Conservation (phyloP, 129 eudicot species). For the Lactuca sativa region DNA sequence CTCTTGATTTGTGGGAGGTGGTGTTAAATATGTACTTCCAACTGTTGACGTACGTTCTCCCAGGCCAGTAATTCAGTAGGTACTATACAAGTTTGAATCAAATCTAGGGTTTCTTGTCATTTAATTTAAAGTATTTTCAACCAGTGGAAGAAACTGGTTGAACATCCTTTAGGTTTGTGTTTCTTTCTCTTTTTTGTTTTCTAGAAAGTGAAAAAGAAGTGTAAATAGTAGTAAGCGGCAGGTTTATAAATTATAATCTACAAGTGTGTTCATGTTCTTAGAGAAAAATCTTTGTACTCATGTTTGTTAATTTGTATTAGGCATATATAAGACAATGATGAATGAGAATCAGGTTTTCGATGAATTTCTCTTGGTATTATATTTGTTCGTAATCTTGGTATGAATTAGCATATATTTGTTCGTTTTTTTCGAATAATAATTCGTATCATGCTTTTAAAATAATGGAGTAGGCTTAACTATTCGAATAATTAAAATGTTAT, state of each 20-base stretch:
- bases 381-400: background rate
- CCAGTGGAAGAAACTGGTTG: background rate
- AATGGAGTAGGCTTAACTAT: slow-evolving; percentile 10
- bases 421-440: slow-evolving; percentile 2
- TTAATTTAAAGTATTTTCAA: slow-evolving; percentile 10
- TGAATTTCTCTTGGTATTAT: background rate
- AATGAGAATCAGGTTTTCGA: slow-evolving; percentile 28
- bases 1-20: slow-evolving; percentile 14
- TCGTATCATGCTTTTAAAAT: background rate
- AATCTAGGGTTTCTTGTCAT: slow-evolving; percentile 11
- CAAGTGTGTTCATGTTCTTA: slow-evolving; percentile 28
- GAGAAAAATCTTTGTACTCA: slow-evolving; percentile 10
- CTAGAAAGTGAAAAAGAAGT: slow-evolving; percentile 25
- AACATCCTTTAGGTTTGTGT: background rate
- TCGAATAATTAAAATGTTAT: background rate
- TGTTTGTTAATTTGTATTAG: slow-evolving; percentile 19
- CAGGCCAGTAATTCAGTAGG: slow-evolving; percentile 2
- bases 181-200: background rate
- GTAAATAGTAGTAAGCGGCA: slow-evolving; percentile 26
- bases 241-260: slow-evolving; percentile 13
- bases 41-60: background rate
- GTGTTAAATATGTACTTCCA: slow-evolving; percentile 3
- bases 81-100: slow-evolving; percentile 18
- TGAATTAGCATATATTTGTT: slow-evolving; percentile 3
- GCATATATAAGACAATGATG: slow-evolving; percentile 30